Evolutionary conservation across 1,284 basidiomycete species (phyloP).

Genomic region (Pterulicium gracile): DNA sequence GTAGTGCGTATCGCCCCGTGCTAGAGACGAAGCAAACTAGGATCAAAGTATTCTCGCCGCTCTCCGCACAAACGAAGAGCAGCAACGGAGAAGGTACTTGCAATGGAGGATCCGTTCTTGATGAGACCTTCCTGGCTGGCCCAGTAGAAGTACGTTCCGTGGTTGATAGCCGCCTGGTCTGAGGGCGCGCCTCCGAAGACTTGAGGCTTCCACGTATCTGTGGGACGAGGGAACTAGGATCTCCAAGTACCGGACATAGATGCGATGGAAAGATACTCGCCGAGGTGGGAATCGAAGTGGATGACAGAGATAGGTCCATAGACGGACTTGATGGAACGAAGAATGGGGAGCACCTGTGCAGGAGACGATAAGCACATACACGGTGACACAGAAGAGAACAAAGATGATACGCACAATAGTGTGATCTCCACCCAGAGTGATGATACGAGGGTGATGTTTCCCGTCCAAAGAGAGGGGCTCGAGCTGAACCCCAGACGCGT

Average conservation of each 20-base stretch:
- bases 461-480: slow-evolving; percentile 47
- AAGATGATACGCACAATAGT: slow-evolving; percentile 39
- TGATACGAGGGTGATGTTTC: slow-evolving; percentile 54
- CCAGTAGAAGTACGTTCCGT: slow-evolving; percentile 74
- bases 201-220: slow-evolving; percentile 64
- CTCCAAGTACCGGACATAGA: background rate
- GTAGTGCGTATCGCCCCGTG: slow-evolving; percentile 74
- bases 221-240: slow-evolving; percentile 9
- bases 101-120: slow-evolving; percentile 70
- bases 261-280: slow-evolving; percentile 14
- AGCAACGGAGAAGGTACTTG: slow-evolving; percentile 37
- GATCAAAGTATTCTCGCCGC: slow-evolving; percentile 42
- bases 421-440: slow-evolving; percentile 73
- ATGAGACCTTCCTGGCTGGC: slow-evolving; percentile 68
- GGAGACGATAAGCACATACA: background rate
- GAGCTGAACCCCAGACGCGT: slow-evolving; percentile 46
- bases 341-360: slow-evolving; percentile 20
- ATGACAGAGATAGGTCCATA: slow-evolving; percentile 70
- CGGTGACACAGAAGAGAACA: background rate
- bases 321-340: slow-evolving; percentile 52
- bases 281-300: slow-evolving; percentile 69
- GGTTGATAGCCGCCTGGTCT: slow-evolving; percentile 57
- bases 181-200: slow-evolving; percentile 64
- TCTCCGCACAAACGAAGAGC: slow-evolving; percentile 11
- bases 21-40: slow-evolving; percentile 52